Evolutionary conservation across 2,329 filamentous ascomycete genomes (phyloP), one percentile per base, ranked within the genome.

Genomic region (Pseudogymnoascus sp.): DNA sequence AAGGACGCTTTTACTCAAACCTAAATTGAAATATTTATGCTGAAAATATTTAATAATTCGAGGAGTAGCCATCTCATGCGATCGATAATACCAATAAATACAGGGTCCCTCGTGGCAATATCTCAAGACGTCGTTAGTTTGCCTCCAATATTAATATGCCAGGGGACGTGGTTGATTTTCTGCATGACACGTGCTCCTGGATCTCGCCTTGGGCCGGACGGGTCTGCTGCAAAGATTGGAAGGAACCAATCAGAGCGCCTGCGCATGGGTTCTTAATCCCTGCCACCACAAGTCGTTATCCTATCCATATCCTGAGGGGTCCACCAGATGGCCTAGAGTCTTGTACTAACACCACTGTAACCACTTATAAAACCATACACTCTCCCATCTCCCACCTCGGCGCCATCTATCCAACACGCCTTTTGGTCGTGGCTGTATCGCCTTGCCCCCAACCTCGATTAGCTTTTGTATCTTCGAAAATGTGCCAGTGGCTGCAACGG

Each of bases 141-240:
- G 28, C 47, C 47, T 54, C 9, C 14, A 4, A 54, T 20, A 54
- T 54, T 54, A 33, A 54, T 54, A 12, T 33, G 28, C 11, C 47
- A 33, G 47, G 47, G 47, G 47, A 54, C 47, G 47, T 54, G 47
- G 28, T 54, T 33, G 47, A 54, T 54, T 54, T 54, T 54, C 47
- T 54, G 47, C 47, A 54, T 54, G 47, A 54, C 47, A 54, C 47
- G 47, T 54, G 47, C 47, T 54, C 25, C 47, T 54, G 4, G 47
- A 54, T 54, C 47, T 54, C 9, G 25, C 25, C 25, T 54, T 54
- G 47, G 47, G 47, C 47, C 28, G n/a, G 47, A 54, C 28, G 28
- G n/a, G 47, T 54, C 47, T 33, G 2, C 9, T 33, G 25, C 25
- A 54, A 33, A 54, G 28, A 54, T 54, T 54, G 47, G 28, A 54